Base-by-base conservation (phyloP, 768 basidiomycete genomes). In the Clavaria fumosa region DNA sequence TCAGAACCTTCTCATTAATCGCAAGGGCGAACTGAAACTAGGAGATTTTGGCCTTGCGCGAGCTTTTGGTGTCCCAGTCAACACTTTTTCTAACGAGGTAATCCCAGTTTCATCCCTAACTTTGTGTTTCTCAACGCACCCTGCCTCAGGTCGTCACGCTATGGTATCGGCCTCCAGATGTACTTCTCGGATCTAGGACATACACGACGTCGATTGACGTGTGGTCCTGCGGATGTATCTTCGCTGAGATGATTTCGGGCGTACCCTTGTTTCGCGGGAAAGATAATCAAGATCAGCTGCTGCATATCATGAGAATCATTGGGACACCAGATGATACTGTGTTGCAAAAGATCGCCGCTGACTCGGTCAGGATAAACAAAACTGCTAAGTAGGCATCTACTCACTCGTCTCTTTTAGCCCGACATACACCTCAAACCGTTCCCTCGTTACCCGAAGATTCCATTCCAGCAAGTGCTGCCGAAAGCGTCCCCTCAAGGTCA, bases 241-340 rank as follows among this genome's bases (percentile, higher is more conserved):
- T 99, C 54, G 93, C 95, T 14, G 95, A 99, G 60, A 97, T 99
- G 93, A 97, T 99, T 42, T 79, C 85, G 14, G 95, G 95, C 1
- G 81, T 90, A 4, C 95, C 95, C 19, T 70, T 99, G 20, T 99
- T 99, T 69, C 70, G 93, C 45, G 95, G 95, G 15, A 67, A 93
- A 44, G 95, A 97, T 55, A 96, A 96, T 51, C 82, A 90, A 46
- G 95, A 99, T 56, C 95, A 99, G 54, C 65, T 99, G n/a, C 67
- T 89, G 31, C 89, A 93, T 50, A 99, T 99, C 53, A 91, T 97
- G 78, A 72, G 90, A 50, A 85, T 97, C 34, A 75, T 97, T 42
- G 95, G 95, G 10, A 97, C 93, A 0, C 95, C 95, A 2, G 78
- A 82, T 40, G 88, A 96, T 35, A 69, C 76, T 12, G 79, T 82